phyloP scores from a whole-genome alignment of 1,284 basidiomycete genomes.

The Ceratobasidium sp. region DNA sequence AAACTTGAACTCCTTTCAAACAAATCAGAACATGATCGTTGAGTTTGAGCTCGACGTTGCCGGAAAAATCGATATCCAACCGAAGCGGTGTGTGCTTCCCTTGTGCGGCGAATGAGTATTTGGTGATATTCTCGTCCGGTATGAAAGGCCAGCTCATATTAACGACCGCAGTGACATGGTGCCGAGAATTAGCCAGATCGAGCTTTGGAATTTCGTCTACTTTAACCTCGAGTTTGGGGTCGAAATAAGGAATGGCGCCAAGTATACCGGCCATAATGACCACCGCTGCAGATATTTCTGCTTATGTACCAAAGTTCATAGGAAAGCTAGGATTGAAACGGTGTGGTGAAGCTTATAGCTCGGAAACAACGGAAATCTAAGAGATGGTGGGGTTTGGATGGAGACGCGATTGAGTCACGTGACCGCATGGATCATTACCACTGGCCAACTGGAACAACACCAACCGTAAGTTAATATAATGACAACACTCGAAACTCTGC shows the following conservation, averaged over 20 bases:
- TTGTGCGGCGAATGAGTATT: slow-evolving; percentile 18
- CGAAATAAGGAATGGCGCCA: slow-evolving; percentile 8
- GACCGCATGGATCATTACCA: not conserved
- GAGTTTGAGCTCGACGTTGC: not conserved
- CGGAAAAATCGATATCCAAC: slow-evolving; percentile 31
- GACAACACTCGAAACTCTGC: too few relatives aligned
- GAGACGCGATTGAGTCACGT: not conserved
- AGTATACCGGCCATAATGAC: not conserved
- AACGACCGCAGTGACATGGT: slow-evolving; percentile 10
- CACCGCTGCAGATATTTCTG: not conserved
- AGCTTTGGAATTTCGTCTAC: slow-evolving; percentile 10
- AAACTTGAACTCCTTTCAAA: slow-evolving; percentile 17
- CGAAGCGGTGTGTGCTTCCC: not conserved
- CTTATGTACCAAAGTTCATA: not conserved
- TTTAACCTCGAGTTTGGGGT: slow-evolving; percentile 20
- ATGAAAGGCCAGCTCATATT: slow-evolving; percentile 19
- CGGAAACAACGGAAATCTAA: not conserved
- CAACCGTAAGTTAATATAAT: not conserved
- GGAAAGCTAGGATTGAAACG: not conserved
- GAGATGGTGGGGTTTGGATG: not conserved
- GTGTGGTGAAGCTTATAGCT: not conserved
- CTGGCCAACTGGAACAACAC: not conserved
- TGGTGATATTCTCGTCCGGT: not conserved
- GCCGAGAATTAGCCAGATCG: not conserved
- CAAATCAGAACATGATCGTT: slow-evolving; percentile 17